These are phyloP conservation scores for Suaeda aralocaspica DNA, from an alignment of 148 eudicot species.

Conservation along the genomic window DNA sequence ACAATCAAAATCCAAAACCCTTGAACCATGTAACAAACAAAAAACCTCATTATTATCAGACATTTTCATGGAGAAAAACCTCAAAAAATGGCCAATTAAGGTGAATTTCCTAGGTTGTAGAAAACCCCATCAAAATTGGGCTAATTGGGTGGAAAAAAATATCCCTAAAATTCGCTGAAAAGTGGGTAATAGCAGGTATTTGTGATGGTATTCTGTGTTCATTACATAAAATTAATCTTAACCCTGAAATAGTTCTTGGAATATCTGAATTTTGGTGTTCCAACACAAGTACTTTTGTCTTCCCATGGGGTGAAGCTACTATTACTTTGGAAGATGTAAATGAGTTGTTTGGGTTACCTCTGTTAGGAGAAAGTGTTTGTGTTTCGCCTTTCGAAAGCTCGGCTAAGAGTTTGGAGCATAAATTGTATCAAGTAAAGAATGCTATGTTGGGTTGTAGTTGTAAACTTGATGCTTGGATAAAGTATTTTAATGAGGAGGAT, in stretches of 20 bases:
- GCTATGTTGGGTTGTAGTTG: constrained; percentile 1
- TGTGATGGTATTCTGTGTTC: constrained; percentile 35
- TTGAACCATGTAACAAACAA: background rate
- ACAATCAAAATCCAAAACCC: constrained; percentile 2
- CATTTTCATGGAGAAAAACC: constrained; percentile 14
- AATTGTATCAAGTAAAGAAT: constrained; percentile 10
- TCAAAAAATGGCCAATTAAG: constrained; percentile 24
- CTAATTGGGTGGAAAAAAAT: constrained; percentile 30
- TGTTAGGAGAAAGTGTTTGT: constrained; percentile 23
- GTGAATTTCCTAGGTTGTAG: constrained; percentile 31
- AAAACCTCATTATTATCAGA: constrained; percentile 10
- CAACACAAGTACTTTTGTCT: constrained; percentile 36
- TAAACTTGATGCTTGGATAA: constrained; percentile 29
- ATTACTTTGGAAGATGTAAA: constrained; percentile 38
- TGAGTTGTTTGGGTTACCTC: constrained; percentile 37
- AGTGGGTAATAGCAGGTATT: constrained; percentile 35
- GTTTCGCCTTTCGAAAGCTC: background rate
- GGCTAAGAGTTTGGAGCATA: constrained; percentile 2
- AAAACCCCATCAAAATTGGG: constrained; percentile 27
- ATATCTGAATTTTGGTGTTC: constrained; percentile 38
- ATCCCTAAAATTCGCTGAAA: constrained; percentile 1
- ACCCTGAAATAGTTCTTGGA: constrained; percentile 31
- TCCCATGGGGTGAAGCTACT: constrained; percentile 41
- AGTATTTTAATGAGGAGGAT: constrained; percentile 26
- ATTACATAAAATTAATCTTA: constrained; percentile 13